Conservation (phyloP, 2,329 filamentous ascomycete species). For the Fusarium palustre region DNA sequence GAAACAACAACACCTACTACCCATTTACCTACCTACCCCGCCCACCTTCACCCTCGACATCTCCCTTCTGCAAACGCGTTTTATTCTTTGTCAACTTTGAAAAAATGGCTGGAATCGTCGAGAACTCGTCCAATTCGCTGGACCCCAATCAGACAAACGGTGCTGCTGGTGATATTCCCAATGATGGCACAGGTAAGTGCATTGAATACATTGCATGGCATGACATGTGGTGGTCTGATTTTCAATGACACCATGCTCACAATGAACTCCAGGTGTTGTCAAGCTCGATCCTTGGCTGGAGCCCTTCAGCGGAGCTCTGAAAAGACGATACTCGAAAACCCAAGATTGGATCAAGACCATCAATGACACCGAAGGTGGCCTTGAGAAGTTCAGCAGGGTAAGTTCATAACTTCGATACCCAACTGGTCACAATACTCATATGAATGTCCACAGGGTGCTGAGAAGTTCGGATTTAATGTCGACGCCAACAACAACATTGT, state of each 20-base stretch:
- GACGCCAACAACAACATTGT: slow-evolving; percentile 83
- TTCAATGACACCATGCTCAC: slow-evolving; percentile 26
- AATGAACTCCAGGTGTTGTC: slow-evolving; percentile 74
- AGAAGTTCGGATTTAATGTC: slow-evolving; percentile 88
- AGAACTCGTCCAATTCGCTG: slow-evolving; percentile 60
- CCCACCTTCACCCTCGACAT: slow-evolving; percentile 37
- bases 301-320: slow-evolving; percentile 83
- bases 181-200: slow-evolving; percentile 76
- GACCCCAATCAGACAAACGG: slow-evolving; percentile 52
- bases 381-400: slow-evolving; percentile 91
- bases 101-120: slow-evolving; percentile 53
- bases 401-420: slow-evolving; percentile 35
- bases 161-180: slow-evolving; percentile 65
- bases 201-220: neutral
- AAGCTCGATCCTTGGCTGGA: slow-evolving; percentile 89
- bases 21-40: slow-evolving; percentile 32
- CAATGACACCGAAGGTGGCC: slow-evolving; percentile 83
- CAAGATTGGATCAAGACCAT: slow-evolving; percentile 90
- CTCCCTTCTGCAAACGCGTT: slow-evolving; percentile 33
- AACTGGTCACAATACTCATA: slow-evolving; percentile 15
- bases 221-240: slow-evolving; percentile 43
- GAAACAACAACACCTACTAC: slow-evolving; percentile 38
- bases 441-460: slow-evolving; percentile 72
- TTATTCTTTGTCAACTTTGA: slow-evolving; percentile 12
- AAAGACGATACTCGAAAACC: slow-evolving; percentile 80